These are phyloP conservation scores for Xylariaceae sp. DNA, from an alignment of 2,329 filamentous ascomycete genomes.

Conservation along the genomic window DNA sequence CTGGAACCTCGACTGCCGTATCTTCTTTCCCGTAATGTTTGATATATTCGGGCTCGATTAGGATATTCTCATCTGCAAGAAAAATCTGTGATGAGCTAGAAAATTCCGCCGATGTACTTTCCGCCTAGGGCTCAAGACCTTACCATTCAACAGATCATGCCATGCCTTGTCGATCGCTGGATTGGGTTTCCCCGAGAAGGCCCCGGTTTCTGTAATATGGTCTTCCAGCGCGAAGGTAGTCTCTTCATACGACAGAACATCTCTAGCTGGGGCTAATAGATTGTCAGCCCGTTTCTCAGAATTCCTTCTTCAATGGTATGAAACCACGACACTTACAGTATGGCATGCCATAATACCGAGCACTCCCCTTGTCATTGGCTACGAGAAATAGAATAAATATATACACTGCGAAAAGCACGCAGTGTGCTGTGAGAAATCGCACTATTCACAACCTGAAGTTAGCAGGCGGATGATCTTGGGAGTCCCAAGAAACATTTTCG, in stretches of 20 bases:
- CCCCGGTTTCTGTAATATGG: not conserved
- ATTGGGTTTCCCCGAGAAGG: not conserved
- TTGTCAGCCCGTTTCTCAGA: not conserved
- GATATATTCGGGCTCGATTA: slow-evolving; percentile 1
- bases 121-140: not conserved
- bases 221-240: not conserved
- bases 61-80: slow-evolving; percentile 3
- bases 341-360: not conserved
- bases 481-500: no score
- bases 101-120: not conserved
- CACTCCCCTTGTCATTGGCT: not conserved
- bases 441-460: no score
- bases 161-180: not conserved
- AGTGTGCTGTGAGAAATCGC: not conserved
- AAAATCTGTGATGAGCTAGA: not conserved
- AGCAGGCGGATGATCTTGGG: no score
- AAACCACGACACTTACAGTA: not conserved
- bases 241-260: not conserved
- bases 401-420: not conserved
- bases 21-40: slow-evolving; percentile 4
- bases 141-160: not conserved
- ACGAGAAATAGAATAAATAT: not conserved
- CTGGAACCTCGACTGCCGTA: slow-evolving; percentile 2
- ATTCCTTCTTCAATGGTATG: not conserved
- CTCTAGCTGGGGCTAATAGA: not conserved